Evolutionary conservation across 2,329 filamentous ascomycete genomes (phyloP), one percentile per base, ranked within the genome.

Genomic region (Coleophoma eucalyptorum): DNA sequence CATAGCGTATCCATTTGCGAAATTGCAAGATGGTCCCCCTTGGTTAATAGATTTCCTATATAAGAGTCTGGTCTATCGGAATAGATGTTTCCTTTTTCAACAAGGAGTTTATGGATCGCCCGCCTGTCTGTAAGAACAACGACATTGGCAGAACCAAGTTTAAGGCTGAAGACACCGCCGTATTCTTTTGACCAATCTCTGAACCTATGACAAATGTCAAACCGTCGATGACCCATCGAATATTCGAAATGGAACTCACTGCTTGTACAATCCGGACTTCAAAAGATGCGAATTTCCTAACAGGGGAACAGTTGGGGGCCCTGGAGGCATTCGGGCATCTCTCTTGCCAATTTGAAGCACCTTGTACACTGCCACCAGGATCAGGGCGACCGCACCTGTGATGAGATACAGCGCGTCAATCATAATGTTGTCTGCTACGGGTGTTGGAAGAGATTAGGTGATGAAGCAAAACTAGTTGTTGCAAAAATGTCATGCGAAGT

Each of bases 61-160:
- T 48, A 48, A 31, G 18, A 48, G 10, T n/a, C 37, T 6, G 50
- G 44, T n/a, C 50, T 35, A 31, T 35, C 31, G 5, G 50, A 51
- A 33, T 48, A 51, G 11, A 48, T 51, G 5, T 41, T 35, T 18
- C 50, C 46, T 44, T 40, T 45, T 32, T 52, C 26, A 16, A 32
- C 46, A 15, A 49, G 34, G 16, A 52, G 46, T n/a, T 19, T 52
- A 18, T 44, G 33, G 20, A 44, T 44, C 21, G 38, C 41, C 38
- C 46, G 21, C 32, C 42, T 40, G 32, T 49, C 33, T 15, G 26
- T 35, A 37, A 51, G 45, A 26, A 51, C 44, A 18, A 51, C 50
- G 32, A 51, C 44, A 16, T 51, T 51, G 6, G 20, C 20, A 10
- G 50, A 43, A n/a, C 50, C 50, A 3, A 51, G 40, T 21, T 51